Base-by-base conservation (phyloP, 2,329 filamentous ascomycete species). In the Sporothrix pseudoabietina region DNA sequence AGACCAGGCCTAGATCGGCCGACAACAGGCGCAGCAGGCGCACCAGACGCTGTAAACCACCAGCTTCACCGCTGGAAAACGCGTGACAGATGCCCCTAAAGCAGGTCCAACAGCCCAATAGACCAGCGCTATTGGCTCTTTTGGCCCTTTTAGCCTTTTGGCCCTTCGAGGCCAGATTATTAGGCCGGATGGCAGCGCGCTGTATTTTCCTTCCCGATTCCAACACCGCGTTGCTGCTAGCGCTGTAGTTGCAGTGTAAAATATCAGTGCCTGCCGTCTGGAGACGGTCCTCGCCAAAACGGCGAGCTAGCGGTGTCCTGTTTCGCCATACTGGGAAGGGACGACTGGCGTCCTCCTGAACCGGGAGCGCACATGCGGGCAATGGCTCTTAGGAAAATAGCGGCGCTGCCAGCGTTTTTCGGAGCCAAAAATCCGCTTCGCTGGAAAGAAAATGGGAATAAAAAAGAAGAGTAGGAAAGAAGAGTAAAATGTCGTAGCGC, bases 391-490 rank as follows among this genome's bases (percentile, higher is more conserved):
- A 26, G 39, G 61, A 26, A 35, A 35, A 22, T 66, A 66, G 61
- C n/a, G 59, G 61, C 61, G 44, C n/a, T 2, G n/a, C 39, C 61
- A 66, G n/a, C 61, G 61, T 63, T 63, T 35, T 35, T 63, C 35
- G 59, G 59, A 65, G 61, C 22, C 54, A 39, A 57, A 57, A 32
- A 39, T 5, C n/a, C 41, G n/a, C 35, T 12, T 5, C 10, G 32
- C n/a, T 47, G 22, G 22, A 47, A 66, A 66, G 41, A 66, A 47
- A 66, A 66, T 32, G 41, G 14, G n/a, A 30, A 47, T 19, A 26
- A 30, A 22, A 49, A 32, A 16, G 5, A 35, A 61, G 32, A 39
- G 8, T 39, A 63, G 44, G n/a, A 41, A 22, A 41, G 14, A n/a
- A n/a, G 5, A 47, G 3, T 1, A 44, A 65, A 65, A 26, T 47